Conservation (phyloP, 306 rosid genomes). For the Ormosia emarginata region DNA sequence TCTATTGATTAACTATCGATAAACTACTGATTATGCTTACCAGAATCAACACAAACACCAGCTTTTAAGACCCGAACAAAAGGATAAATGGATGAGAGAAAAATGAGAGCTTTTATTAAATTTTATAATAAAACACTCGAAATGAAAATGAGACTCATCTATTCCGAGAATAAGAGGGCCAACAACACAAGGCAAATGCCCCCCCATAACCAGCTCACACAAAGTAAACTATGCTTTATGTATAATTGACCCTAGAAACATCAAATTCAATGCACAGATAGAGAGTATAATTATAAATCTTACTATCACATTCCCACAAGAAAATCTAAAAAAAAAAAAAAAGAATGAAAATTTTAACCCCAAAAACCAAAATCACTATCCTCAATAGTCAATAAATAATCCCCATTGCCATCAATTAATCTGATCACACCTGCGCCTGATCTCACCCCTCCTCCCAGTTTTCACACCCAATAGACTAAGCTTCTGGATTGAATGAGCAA, state of each 20-base stretch:
- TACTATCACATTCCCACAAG: not conserved
- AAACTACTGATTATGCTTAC: not conserved
- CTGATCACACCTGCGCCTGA: constrained; percentile 81
- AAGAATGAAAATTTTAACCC: not conserved
- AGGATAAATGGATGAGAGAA: no score
- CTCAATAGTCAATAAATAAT: not conserved
- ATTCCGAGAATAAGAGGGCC: not conserved
- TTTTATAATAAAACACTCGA: not conserved
- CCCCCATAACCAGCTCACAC: not conserved
- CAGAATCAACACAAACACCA: constrained; percentile 7
- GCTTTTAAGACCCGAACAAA: not conserved
- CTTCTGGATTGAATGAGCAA: constrained; percentile 72
- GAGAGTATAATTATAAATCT: constrained; percentile 16
- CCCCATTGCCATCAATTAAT: constrained; percentile 39
- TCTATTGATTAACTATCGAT: not conserved
- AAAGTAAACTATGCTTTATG: not conserved
- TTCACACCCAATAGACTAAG: constrained; percentile 53
- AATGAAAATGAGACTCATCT: not conserved
- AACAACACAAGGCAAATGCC: not conserved
- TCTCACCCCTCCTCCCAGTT: constrained; percentile 74
- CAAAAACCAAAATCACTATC: not conserved
- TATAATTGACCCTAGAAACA: constrained; percentile 22
- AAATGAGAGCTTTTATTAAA: constrained; percentile 3
- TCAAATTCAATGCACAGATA: constrained; percentile 17
- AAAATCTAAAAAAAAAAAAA: not conserved